phyloP scores from a whole-genome alignment of 179 eudicot species.

The Heliamphora pulchella region DNA sequence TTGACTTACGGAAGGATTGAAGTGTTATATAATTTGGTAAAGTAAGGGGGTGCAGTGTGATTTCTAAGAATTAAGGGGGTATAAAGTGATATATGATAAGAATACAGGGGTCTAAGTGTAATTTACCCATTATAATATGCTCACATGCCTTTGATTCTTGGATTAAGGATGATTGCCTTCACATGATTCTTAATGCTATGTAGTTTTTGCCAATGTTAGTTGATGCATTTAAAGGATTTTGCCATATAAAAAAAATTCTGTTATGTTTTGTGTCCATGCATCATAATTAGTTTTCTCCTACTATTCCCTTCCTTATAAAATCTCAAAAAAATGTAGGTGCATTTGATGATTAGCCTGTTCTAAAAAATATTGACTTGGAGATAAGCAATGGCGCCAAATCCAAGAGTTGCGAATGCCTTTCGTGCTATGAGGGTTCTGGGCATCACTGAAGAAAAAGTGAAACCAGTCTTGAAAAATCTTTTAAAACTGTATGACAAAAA shows the following conservation, averaged over 20 bases:
- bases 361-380: neutral
- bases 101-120: no score
- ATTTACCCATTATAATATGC: neutral
- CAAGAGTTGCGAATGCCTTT: conserved; percentile 54
- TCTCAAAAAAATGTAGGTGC: neutral
- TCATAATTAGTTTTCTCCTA: neutral
- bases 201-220: neutral
- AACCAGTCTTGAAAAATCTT: conserved; percentile 63
- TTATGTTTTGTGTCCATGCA: neutral
- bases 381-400: conserved; percentile 32
- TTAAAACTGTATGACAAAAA: conserved; percentile 59
- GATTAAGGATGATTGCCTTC: neutral
- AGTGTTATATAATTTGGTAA: no score
- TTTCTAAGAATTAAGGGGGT: no score
- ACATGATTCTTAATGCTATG: neutral
- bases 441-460: conserved; percentile 54
- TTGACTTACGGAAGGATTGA: no score
- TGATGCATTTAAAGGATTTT: neutral
- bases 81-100: no score
- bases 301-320: neutral
- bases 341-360: neutral
- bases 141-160: neutral
- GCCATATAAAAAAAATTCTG: neutral
- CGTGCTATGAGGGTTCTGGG: conserved; percentile 73
- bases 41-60: no score